phyloP scores from a whole-genome alignment of 75 land plant genomes.

The Cupressus sempervirens region DNA sequence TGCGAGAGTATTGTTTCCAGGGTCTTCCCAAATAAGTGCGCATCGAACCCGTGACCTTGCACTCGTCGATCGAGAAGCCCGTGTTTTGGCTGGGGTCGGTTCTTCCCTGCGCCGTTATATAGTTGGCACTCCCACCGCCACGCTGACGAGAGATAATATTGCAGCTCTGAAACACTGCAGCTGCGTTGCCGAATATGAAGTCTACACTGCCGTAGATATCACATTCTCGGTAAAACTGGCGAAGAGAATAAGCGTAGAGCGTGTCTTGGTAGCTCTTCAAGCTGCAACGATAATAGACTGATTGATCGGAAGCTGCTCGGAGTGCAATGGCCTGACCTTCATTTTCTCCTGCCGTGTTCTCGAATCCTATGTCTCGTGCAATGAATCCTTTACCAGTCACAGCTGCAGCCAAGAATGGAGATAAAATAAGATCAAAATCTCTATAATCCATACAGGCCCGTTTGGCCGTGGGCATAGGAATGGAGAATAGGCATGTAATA shows the following conservation, averaged over 20 bases:
- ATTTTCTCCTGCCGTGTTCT: conserved; percentile 43
- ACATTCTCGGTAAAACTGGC: conserved; percentile 41
- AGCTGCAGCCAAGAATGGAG: conserved; percentile 11
- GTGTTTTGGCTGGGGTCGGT: conserved; percentile 26
- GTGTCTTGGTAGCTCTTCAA: conserved; percentile 33
- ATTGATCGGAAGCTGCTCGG: conserved; percentile 27
- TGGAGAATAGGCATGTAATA: too few relatives aligned
- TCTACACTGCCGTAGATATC: conserved; percentile 32
- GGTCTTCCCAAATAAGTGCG: conserved; percentile 33
- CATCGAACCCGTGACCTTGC: conserved; percentile 10
- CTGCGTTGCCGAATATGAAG: conserved; percentile 35
- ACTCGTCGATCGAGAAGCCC: conserved; percentile 28
- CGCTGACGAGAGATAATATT: conserved; percentile 12
- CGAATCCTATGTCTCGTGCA: conserved; percentile 22
- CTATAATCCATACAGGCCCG: too few relatives aligned
- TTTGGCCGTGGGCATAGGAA: too few relatives aligned
- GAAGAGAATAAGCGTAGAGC: too few relatives aligned
- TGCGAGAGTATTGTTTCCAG: conserved; percentile 21
- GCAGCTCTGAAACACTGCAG: conserved; percentile 32
- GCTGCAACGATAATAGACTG: conserved; percentile 25
- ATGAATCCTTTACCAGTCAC: conserved; percentile 28
- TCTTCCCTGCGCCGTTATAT: conserved; percentile 30
- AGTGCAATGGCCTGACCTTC: conserved; percentile 27
- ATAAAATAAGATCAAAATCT: neutral
- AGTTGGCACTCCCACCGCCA: conserved; percentile 7